phyloP scores from a whole-genome alignment of 108 stramenopile genomes.

The Aurantiochytrium sp. region DNA sequence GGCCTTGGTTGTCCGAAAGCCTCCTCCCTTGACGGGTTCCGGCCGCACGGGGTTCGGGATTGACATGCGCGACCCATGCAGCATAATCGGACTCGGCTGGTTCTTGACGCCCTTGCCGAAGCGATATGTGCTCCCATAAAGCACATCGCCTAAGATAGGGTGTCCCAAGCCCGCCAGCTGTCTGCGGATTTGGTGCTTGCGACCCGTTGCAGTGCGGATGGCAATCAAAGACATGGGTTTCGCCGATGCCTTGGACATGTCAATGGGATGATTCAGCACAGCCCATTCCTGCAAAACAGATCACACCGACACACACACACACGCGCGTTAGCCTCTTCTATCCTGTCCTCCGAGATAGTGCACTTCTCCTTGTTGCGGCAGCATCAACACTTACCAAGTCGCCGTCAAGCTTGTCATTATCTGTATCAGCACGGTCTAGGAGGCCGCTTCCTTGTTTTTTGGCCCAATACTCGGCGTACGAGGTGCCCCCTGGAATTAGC shows the following conservation, averaged over 20 bases:
- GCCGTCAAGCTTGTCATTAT: background rate
- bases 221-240: background rate
- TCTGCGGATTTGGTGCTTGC: slow-evolving; percentile 76
- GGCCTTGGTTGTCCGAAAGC: background rate
- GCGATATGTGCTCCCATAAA: slow-evolving; percentile 52
- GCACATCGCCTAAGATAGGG: slow-evolving; percentile 71
- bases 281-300: background rate
- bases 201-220: slow-evolving; percentile 20
- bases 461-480: background rate
- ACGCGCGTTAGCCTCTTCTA: background rate
- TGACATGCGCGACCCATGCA: background rate
- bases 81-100: background rate
- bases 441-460: background rate
- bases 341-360: background rate
- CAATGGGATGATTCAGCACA: background rate
- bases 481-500: background rate
- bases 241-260: background rate
- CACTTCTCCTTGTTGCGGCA: background rate
- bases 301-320: background rate
- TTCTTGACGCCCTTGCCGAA: background rate
- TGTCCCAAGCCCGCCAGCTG: slow-evolving; percentile 77
- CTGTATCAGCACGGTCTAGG: background rate
- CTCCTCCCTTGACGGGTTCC: background rate
- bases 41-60: background rate
- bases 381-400: background rate